Conservation (phyloP, 1,284 basidiomycete genomes). For the Trichosporon sp. region DNA sequence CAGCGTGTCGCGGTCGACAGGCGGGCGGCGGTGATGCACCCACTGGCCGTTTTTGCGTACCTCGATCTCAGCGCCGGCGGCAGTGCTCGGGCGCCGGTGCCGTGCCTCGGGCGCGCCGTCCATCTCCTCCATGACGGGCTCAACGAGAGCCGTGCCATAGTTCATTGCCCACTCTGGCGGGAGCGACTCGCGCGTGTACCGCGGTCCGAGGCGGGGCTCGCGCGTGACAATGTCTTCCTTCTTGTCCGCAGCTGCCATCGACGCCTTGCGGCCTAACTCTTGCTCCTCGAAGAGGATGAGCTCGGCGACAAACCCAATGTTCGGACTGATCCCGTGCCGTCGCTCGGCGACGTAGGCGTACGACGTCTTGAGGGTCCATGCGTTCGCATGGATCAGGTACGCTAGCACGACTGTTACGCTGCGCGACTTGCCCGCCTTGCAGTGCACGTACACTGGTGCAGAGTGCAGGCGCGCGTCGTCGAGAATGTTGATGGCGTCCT, state of each 20-base stretch:
- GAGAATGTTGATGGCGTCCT: constrained; percentile 76
- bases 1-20: constrained; percentile 75
- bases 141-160: background rate
- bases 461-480: constrained; percentile 86
- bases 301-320: constrained; percentile 95
- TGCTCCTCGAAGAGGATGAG: constrained; percentile 93
- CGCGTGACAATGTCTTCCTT: constrained; percentile 10
- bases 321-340: constrained; percentile 88
- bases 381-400: constrained; percentile 92
- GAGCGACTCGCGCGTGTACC: constrained; percentile 65
- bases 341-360: constrained; percentile 87
- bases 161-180: constrained; percentile 53
- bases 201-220: constrained; percentile 49
- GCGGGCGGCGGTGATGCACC: constrained; percentile 60
- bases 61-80: constrained; percentile 49
- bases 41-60: constrained; percentile 79
- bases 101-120: constrained; percentile 51
- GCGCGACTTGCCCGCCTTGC: constrained; percentile 91
- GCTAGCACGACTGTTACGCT: constrained; percentile 96
- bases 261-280: constrained; percentile 73
- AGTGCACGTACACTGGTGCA: constrained; percentile 88
- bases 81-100: constrained; percentile 57
- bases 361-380: constrained; percentile 85
- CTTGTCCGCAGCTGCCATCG: constrained; percentile 7
- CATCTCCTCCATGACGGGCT: constrained; percentile 10